phyloP scores from a whole-genome alignment of 2,329 filamentous ascomycete species.

The Talaromyces sp. region DNA sequence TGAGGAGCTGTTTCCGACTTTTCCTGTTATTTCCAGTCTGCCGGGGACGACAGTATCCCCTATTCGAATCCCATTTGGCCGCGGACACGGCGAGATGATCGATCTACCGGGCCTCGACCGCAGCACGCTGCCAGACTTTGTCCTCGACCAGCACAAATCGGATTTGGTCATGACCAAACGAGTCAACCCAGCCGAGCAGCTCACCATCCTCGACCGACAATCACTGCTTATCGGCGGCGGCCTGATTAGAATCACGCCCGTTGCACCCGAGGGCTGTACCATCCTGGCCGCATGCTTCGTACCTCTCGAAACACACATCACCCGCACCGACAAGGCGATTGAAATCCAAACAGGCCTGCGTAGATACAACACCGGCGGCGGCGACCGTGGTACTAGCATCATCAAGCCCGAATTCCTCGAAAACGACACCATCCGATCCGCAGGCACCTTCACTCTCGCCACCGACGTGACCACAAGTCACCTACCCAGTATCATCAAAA shows the following conservation, averaged over 20 bases:
- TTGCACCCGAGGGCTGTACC: constrained; percentile 48
- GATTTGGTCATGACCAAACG: constrained; percentile 74
- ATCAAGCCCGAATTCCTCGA: constrained; percentile 52
- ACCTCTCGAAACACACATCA: constrained; percentile 69
- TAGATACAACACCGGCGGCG: constrained; percentile 36
- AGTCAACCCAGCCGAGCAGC: constrained; percentile 61
- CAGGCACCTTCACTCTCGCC: constrained; percentile 67
- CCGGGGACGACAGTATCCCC: constrained; percentile 93
- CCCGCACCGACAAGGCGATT: constrained; percentile 71
- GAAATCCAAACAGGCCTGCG: constrained; percentile 62
- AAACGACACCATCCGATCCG: constrained; percentile 49
- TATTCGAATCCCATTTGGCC: constrained; percentile 85
- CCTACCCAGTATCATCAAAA: constrained; percentile 65
- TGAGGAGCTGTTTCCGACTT: constrained; percentile 70
- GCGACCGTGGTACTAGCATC: constrained; percentile 54
- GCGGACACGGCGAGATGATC: constrained; percentile 80
- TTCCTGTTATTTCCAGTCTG: constrained; percentile 79
- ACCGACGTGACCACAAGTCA: constrained; percentile 80
- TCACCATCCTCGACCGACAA: constrained; percentile 66
- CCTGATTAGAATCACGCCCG: constrained; percentile 79
- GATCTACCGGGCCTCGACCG: constrained; percentile 83
- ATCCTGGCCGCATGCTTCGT: constrained; percentile 85
- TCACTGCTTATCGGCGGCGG: constrained; percentile 81
- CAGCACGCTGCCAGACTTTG: constrained; percentile 64
- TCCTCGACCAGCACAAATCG: constrained; percentile 59